These are phyloP conservation scores for Meripilus lineatus DNA, from an alignment of 1,284 basidiomycete species.

Conservation along the genomic window DNA sequence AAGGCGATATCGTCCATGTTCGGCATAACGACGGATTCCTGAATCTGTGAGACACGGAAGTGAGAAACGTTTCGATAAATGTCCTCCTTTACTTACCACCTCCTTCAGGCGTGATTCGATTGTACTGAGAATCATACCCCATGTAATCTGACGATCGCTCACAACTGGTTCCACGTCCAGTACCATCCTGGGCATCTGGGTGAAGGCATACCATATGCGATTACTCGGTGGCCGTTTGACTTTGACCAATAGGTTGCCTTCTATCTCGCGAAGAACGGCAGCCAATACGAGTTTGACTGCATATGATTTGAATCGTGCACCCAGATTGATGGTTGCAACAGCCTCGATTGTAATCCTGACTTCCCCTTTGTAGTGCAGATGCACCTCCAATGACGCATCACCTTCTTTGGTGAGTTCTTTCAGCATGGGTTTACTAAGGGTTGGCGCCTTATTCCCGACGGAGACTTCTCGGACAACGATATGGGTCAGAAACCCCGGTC, in stretches of 20 bases:
- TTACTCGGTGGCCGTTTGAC: constrained; percentile 96
- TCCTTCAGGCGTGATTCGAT: constrained; percentile 89
- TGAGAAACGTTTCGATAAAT: neutral
- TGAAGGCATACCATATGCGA: constrained; percentile 97
- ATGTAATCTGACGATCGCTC: constrained; percentile 88
- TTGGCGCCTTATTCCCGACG: constrained; percentile 79
- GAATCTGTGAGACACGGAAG: constrained; percentile 53
- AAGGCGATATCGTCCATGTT: constrained; percentile 98
- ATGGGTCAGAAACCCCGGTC: constrained; percentile 82
- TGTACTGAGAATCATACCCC: constrained; percentile 86
- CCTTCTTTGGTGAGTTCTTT: constrained; percentile 94
- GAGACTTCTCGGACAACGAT: constrained; percentile 87
- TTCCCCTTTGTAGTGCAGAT: constrained; percentile 80
- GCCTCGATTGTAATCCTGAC: constrained; percentile 88
- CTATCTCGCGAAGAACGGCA: constrained; percentile 80
- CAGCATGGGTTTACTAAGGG: constrained; percentile 92
- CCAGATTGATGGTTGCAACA: constrained; percentile 80
- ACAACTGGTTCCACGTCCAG: constrained; percentile 91
- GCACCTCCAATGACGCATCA: constrained; percentile 85
- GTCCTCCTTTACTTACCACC: constrained; percentile 62
- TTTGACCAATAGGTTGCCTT: constrained; percentile 87
- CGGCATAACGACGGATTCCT: constrained; percentile 91
- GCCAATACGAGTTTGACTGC: constrained; percentile 87
- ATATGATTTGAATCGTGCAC: constrained; percentile 83
- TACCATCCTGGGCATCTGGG: constrained; percentile 86